Evolutionary conservation across 208 protist genomes (phyloP).

Genomic region (Endotrypanum monterogeii): DNA sequence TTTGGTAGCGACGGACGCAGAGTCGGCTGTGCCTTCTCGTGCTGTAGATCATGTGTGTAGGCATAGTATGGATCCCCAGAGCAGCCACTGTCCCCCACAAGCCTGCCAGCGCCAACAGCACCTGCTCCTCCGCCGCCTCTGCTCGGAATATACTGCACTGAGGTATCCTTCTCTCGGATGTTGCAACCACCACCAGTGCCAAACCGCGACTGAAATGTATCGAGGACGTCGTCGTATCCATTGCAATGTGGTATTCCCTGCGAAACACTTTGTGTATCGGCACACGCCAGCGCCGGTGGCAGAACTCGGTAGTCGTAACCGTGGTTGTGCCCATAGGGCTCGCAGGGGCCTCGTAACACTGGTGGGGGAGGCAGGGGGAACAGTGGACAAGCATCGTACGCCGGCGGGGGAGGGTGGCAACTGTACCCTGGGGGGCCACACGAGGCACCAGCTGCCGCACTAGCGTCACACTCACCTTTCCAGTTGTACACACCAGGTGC

Average conservation of each 20-base stretch:
- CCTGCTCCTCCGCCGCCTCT: background rate
- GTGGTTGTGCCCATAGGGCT: background rate
- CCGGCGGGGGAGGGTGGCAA: background rate
- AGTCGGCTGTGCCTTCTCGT: background rate
- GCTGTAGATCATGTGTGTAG: background rate
- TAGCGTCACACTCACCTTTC: background rate
- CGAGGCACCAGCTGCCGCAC: background rate
- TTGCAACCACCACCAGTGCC: background rate
- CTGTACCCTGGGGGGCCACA: background rate
- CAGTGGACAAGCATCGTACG: slow-evolving; percentile 12
- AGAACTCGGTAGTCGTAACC: background rate
- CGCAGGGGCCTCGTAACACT: background rate
- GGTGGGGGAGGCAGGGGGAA: slow-evolving; percentile 4
- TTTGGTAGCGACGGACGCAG: background rate
- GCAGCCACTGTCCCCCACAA: background rate
- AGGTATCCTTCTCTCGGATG: background rate
- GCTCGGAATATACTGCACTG: background rate
- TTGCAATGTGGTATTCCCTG: background rate
- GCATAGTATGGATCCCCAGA: background rate
- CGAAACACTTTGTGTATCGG: background rate
- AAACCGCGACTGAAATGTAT: background rate
- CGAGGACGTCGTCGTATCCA: background rate
- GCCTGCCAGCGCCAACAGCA: background rate
- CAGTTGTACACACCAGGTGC: slow-evolving; percentile 13
- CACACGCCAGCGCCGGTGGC: background rate